Evolutionary conservation across 2,329 filamentous ascomycete genomes (phyloP), one percentile per base, ranked within the genome.

Genomic region (Beauveria bassiana): DNA sequence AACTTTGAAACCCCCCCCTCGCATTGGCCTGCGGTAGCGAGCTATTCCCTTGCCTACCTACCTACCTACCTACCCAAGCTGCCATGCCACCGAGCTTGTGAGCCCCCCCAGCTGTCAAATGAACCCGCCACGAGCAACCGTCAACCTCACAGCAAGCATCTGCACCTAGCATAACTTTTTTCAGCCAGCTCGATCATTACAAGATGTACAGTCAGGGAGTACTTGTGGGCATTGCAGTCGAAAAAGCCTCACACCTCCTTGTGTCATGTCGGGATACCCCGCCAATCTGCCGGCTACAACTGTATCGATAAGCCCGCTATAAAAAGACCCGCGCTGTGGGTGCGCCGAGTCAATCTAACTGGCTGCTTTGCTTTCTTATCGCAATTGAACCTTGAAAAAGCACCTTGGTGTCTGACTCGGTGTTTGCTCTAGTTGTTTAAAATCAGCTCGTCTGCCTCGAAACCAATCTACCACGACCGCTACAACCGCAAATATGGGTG

Each of bases 401-500:
- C 26, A 61, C 46, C 38, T 57, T 56, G 31, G 10, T 46, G 53
- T 52, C 52, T 61, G 45, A 55, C 52, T 52, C 18, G 38, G 14
- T 31, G 38, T n/a, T 18, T 57, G 3, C 45, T 47, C n/a, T 54
- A 60, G 49, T 60, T 59, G 34, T 42, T 52, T 18, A 24, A 34
- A 45, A 45, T 9, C 49, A 59, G 47, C 57, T 59, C 40, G 12
- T 28, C 40, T 26, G 14, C 40, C 47, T 34, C 57, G 26, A 45
- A 46, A 28, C n/a, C 49, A 46, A 59, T 43, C 53, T 54, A 54
- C 63, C 55, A 67, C 60, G 54, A 64, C 51, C 64, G 56, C 46
- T 55, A 67, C 62, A 63, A 68, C 65, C 66, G 68, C 69, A 70
- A 74, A 56, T 57, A 76, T 76, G 74, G 73, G 74, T 70, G 70